These are phyloP conservation scores for Ceratobasidium sp. DNA, from an alignment of 1,284 basidiomycete genomes.

Conservation along the genomic window DNA sequence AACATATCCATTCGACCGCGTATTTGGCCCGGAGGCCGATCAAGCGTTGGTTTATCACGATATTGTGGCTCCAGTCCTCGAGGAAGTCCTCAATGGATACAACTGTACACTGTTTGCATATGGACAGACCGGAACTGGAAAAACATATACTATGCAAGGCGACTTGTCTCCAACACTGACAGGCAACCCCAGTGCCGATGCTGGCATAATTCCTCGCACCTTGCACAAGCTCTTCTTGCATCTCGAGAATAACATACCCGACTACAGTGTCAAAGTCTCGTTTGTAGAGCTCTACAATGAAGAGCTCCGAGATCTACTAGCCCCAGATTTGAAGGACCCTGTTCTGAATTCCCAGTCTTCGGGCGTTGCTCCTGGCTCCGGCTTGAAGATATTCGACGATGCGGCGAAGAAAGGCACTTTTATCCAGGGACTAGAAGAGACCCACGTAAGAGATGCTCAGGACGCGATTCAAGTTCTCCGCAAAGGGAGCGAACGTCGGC, in stretches of 20 bases:
- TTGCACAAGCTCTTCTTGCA: conserved; percentile 92
- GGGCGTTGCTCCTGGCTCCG: conserved; percentile 63
- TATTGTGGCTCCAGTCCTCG: conserved; percentile 90
- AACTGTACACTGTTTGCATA: conserved; percentile 99
- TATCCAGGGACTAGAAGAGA: conserved; percentile 95
- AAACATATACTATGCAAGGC: conserved; percentile 98
- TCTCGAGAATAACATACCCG: conserved; percentile 76
- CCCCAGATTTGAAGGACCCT: conserved; percentile 71
- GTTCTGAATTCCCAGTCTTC: conserved; percentile 67
- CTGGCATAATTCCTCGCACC: conserved; percentile 97
- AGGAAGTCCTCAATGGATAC: conserved; percentile 93
- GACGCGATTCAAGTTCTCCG: conserved; percentile 87
- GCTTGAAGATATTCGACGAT: conserved; percentile 94
- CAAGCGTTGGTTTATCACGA: conserved; percentile 94
- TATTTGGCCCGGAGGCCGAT: conserved; percentile 97
- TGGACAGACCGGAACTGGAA: conserved; percentile 98
- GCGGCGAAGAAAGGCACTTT: conserved; percentile 84
- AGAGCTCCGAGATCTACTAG: conserved; percentile 93
- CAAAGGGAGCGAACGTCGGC: conserved; percentile 88
- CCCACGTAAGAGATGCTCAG: conserved; percentile 79
- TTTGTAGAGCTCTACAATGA: conserved; percentile 99
- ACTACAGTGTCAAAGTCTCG: conserved; percentile 94
- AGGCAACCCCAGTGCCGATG: conserved; percentile 86
- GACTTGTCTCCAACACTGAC: conserved; percentile 81
- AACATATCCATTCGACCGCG: conserved; percentile 90